phyloP scores from a whole-genome alignment of 1,284 basidiomycete genomes.

The Sanghuangporus sanghuang region DNA sequence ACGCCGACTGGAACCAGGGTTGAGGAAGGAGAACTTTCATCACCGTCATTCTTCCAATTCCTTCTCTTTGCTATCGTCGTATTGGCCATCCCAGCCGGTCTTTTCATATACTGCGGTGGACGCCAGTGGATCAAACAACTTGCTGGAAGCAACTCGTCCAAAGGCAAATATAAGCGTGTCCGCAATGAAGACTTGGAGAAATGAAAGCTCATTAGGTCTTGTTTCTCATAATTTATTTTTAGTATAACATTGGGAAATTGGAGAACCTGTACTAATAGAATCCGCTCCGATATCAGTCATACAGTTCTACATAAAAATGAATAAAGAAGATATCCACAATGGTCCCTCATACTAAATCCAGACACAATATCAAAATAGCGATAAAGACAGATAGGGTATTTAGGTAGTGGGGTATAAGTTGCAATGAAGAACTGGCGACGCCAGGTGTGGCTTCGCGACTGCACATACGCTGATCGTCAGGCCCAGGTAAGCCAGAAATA shows the following conservation, averaged over 20 bases:
- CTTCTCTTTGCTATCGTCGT: conserved; percentile 42
- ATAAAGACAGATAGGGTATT: background rate
- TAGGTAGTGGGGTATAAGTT: background rate
- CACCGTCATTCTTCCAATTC: conserved; percentile 33
- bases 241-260: background rate
- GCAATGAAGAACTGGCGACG: background rate
- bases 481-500: background rate
- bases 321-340: background rate
- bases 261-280: background rate
- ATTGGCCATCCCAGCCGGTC: conserved; percentile 41
- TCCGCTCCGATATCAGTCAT: background rate
- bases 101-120: conserved; percentile 58
- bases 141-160: conserved; percentile 30
- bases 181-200: conserved; percentile 47
- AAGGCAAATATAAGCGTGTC: conserved; percentile 41
- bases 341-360: background rate
- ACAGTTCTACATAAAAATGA: background rate
- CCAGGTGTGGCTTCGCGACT: conserved; percentile 13
- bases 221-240: background rate
- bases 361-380: background rate
- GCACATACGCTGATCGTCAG: background rate
- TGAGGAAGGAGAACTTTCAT: conserved; percentile 24
- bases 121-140: conserved; percentile 39
- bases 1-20: conserved; percentile 15
- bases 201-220: conserved; percentile 27